Evolutionary conservation across 2,329 filamentous ascomycete species (phyloP).

Genomic region (Emydomyces testavorans): DNA sequence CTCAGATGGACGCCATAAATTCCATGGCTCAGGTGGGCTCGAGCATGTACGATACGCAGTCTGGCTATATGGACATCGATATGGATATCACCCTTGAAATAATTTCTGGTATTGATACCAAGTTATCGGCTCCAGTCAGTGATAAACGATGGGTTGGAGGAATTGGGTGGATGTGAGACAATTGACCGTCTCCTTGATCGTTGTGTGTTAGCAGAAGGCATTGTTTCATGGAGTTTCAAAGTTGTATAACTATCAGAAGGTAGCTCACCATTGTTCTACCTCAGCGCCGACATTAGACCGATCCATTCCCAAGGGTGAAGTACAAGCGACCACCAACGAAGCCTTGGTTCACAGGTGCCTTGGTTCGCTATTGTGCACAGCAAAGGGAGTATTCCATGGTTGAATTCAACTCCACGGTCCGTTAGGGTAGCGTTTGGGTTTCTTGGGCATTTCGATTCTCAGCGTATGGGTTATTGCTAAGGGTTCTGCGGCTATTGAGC

Average conservation of each 20-base stretch:
- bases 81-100: slow-evolving; percentile 27
- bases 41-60: neutral
- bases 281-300: too few relatives aligned
- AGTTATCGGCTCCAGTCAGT: slow-evolving; percentile 16
- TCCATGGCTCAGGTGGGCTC: neutral
- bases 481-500: neutral
- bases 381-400: neutral
- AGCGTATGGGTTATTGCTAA: neutral
- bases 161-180: slow-evolving; percentile 25
- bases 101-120: slow-evolving; percentile 16
- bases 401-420: neutral
- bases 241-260: too few relatives aligned
- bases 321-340: too few relatives aligned
- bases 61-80: slow-evolving; percentile 19
- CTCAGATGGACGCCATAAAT: neutral
- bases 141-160: slow-evolving; percentile 23
- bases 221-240: too few relatives aligned
- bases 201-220: neutral
- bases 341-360: too few relatives aligned
- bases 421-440: neutral
- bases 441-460: neutral
- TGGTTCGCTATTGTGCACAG: neutral
- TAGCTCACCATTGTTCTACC: too few relatives aligned
- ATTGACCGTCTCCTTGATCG: neutral
- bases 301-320: too few relatives aligned